Percentiles rank a stretch among this genome's conserved stretches.
Evolutionary conservation across 345 rosid species (phyloP).

Genomic region (Crucihimalaya himalaica): DNA sequence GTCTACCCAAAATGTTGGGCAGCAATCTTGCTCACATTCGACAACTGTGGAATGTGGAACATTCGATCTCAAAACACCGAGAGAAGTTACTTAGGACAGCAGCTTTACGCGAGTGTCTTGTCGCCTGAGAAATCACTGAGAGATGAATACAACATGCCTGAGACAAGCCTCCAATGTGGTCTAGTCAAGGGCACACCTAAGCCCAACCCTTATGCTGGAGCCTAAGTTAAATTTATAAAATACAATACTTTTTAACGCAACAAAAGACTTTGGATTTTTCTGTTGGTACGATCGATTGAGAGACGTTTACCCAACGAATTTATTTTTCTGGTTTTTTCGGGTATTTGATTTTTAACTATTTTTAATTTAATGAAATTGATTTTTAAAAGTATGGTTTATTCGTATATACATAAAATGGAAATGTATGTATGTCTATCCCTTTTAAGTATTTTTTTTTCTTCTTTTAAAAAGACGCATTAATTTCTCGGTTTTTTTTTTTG

Average conservation of each 20-base stretch:
- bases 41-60: slow-evolving; percentile 97
- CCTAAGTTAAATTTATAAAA: slow-evolving; percentile 29
- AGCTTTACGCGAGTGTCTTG: slow-evolving; percentile 64
- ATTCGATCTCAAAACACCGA: slow-evolving; percentile 67
- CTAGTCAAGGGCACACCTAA: slow-evolving; percentile 46
- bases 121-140: slow-evolving; percentile 74
- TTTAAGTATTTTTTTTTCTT: slow-evolving; percentile 20
- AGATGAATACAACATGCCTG: slow-evolving; percentile 87
- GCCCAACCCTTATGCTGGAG: slow-evolving; percentile 68
- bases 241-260: slow-evolving; percentile 5
- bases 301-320: slow-evolving; percentile 18
- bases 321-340: slow-evolving; percentile 20
- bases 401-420: slow-evolving; percentile 27
- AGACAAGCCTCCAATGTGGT: slow-evolving; percentile 60
- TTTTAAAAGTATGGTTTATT: slow-evolving; percentile 31
- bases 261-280: slow-evolving; percentile 34
- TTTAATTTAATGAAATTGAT: slow-evolving; percentile 9
- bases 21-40: slow-evolving; percentile 75
- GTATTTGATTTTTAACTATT: slow-evolving; percentile 7
- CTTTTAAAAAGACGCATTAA: slow-evolving; percentile 16
- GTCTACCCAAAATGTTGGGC: slow-evolving; percentile 92
- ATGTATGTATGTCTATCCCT: slow-evolving; percentile 38
- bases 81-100: slow-evolving; percentile 73
- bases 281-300: slow-evolving; percentile 24
- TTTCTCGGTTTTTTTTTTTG: neutral